Evolutionary conservation across 768 basidiomycete genomes (phyloP), one percentile per base, ranked within the genome.

Genomic region (Lentinula sp.): DNA sequence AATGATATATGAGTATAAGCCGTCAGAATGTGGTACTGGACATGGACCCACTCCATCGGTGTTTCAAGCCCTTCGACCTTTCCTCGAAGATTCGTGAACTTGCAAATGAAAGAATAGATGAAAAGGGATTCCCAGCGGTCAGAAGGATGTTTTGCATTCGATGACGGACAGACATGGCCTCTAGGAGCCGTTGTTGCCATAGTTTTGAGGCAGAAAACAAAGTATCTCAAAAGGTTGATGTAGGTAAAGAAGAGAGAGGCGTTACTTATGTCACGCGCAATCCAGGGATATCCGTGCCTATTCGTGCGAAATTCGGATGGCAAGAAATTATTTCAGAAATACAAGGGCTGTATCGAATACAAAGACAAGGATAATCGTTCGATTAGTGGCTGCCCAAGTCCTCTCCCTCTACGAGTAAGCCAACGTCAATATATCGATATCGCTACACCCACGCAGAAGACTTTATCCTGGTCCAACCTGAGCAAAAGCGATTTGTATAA

Each of bases 41-140:
- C 59, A 64, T 59, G 57, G 61, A 83, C 91, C 76, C 74, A 94
- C 92, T 93, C 90, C 86, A 88, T 87, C 52, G 89, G 84, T 65
- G 85, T 81, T 68, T 92, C 85, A 61, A 93, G 74, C 60, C 91
- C 90, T 72, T 91, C 89, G 42, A 90, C 78, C 74, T 90, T 91
- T 62, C 78, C 78, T 65, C 83, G 84, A 66, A 93, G 76, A 72
- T 81, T 77, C 23, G 90, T 91, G 77, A 91, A 94, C 73, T 84
- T 90, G 77, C 83, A 85, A 64, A 94, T 86, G 76, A 94, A 94
- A 34, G 86, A 83, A 72, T 91, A 94, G 40, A 94, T 84, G 73
- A 92, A 93, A 65, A 91, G 74, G 5, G 87, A 84, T 75, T 94
- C 92, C 92, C 92, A 94, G 73, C 88, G 88, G 75, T 88, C 87